phyloP scores from a whole-genome alignment of 1,139 yeast species.

The Entelexis sorbosivorans region DNA sequence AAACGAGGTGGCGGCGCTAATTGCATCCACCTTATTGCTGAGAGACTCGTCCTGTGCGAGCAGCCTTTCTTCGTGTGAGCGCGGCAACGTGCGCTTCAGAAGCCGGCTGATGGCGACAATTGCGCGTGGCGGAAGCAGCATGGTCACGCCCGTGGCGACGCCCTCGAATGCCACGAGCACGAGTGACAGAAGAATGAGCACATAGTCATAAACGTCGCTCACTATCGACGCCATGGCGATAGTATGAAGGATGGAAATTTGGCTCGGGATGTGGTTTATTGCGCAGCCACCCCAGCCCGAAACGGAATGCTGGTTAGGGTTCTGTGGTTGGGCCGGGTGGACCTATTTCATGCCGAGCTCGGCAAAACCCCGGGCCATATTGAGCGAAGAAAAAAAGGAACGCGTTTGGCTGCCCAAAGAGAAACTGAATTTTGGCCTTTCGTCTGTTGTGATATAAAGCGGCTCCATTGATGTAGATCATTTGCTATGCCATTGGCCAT shows the following conservation, averaged over 20 bases:
- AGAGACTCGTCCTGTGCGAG: slow-evolving; percentile 23
- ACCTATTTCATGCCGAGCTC: no score
- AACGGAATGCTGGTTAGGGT: background rate
- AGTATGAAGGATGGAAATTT: background rate
- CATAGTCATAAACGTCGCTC: slow-evolving; percentile 11
- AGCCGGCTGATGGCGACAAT: slow-evolving; percentile 26
- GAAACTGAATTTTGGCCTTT: no score
- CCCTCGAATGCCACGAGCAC: slow-evolving; percentile 29
- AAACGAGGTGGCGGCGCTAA: slow-evolving; percentile 37
- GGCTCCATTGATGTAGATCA: no score
- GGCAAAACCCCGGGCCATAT: no score
- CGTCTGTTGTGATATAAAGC: no score
- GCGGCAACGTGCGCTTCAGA: slow-evolving; percentile 17
- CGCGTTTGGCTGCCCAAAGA: no score
- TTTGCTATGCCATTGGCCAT: no score
- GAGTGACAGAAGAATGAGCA: slow-evolving; percentile 27
- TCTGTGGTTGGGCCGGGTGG: background rate
- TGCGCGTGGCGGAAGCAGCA: slow-evolving; percentile 27
- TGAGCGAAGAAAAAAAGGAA: no score
- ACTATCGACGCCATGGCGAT: slow-evolving; percentile 1
- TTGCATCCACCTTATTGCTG: slow-evolving; percentile 21
- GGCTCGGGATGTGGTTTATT: background rate
- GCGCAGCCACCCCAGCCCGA: slow-evolving; percentile 1
- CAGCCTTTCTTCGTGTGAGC: slow-evolving; percentile 9
- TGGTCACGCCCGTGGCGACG: slow-evolving; percentile 28